Percentiles rank a stretch among this genome's conserved stretches.
Conservation (phyloP, 768 basidiomycete species). For the Russula ochroleuca region DNA sequence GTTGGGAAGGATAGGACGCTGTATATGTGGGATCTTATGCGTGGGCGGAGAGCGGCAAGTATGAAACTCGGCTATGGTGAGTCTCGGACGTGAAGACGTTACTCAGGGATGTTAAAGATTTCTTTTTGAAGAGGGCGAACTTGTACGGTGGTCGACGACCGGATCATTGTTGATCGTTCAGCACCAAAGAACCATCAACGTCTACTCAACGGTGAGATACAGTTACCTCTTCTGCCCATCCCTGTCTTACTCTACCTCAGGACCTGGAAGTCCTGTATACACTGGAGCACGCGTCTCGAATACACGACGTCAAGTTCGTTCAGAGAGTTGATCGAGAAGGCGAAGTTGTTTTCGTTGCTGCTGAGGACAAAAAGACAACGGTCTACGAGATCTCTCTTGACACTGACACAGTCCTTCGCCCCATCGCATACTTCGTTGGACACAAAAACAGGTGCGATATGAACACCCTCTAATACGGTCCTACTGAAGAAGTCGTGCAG, state of each 20-base stretch:
- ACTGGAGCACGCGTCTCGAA: conserved; percentile 71
- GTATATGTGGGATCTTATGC: conserved; percentile 99
- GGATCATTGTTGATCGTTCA: conserved; percentile 82
- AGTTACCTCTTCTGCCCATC: background rate
- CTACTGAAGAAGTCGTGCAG: conserved; percentile 37
- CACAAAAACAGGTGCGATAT: conserved; percentile 76
- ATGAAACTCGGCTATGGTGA: conserved; percentile 84
- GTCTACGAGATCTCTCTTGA: conserved; percentile 62
- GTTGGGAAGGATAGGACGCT: conserved; percentile 87
- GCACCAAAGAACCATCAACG: conserved; percentile 64
- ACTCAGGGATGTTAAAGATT: background rate
- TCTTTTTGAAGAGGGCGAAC: conserved; percentile 67
- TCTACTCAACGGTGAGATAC: conserved; percentile 70
- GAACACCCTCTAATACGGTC: conserved; percentile 1
- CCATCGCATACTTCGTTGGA: conserved; percentile 72
- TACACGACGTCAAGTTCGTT: conserved; percentile 81
- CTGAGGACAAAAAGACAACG: conserved; percentile 85
- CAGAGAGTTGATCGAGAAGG: conserved; percentile 50
- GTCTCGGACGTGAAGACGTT: conserved; percentile 22
- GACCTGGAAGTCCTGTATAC: conserved; percentile 73
- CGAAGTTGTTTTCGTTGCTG: conserved; percentile 76
- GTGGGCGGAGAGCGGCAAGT: conserved; percentile 85
- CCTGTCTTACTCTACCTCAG: conserved; percentile 40
- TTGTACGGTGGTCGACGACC: conserved; percentile 81
- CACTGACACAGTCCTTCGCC: conserved; percentile 42